Conservation (phyloP, 176 grass and related monocot genomes). For the Triticum turgidum region DNA sequence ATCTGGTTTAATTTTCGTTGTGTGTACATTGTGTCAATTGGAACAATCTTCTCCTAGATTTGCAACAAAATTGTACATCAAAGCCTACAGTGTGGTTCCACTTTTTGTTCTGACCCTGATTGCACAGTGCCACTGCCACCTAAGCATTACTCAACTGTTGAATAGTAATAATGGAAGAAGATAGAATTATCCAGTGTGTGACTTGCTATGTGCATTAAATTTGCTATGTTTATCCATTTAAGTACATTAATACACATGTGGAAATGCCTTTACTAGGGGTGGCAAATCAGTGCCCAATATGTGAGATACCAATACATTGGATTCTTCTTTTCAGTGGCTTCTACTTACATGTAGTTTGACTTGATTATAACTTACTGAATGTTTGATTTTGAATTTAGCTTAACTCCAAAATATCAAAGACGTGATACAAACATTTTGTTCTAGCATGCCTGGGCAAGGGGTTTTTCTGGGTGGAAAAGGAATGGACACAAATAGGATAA, state of each 20-base stretch:
- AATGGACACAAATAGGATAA: not conserved
- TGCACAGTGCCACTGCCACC: not conserved
- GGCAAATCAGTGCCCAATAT: not conserved
- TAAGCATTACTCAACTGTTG: not conserved
- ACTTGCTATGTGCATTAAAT: not conserved
- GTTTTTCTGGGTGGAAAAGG: constrained; percentile 11
- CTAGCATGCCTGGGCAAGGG: constrained; percentile 7
- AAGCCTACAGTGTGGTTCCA: not conserved
- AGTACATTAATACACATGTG: not conserved
- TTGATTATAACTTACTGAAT: not conserved
- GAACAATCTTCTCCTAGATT: not conserved
- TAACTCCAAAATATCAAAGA: not conserved
- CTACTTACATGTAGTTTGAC: not conserved
- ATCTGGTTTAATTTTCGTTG: not conserved
- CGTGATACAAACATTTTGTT: not conserved
- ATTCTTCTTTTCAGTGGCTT: not conserved
- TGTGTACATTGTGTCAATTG: not conserved
- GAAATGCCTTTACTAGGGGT: not conserved
- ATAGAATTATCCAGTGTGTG: not conserved
- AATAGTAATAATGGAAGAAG: not conserved
- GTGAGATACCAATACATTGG: not conserved
- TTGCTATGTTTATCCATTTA: not conserved
- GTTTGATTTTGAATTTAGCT: constrained; percentile 8
- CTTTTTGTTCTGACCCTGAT: not conserved
- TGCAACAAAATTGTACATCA: not conserved